Evolutionary conservation across 805 yeast species (phyloP), one percentile per base, ranked within the genome.

Genomic region (Ogataea henricii): DNA sequence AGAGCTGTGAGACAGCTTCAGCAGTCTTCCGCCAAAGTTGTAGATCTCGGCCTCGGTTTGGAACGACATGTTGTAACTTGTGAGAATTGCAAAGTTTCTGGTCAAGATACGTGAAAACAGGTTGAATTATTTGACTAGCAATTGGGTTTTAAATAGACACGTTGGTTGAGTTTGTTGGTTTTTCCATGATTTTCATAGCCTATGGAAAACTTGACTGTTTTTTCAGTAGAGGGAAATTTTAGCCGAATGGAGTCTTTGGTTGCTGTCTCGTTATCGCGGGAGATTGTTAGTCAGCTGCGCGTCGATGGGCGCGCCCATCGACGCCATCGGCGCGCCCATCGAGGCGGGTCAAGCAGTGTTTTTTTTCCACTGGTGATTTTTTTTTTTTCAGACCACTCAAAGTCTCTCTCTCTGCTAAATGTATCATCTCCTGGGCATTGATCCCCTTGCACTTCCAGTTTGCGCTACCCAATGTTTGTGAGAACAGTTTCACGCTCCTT

Each of bases 1-100:
- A 4, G 97, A 89, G 21, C 79, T 75, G 65, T 92, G 99, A 22
- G 83, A 68, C 34, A 91, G 71, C 67, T 92, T 92, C 57, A 80
- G 66, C 17, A 92, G 72, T 63, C 77, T 76, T 29, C 99, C 99
- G 2, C 85, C 89, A 60, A 84, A 86, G 52, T 79, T 78, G 56
- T 71, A 64, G 54, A 86, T 82, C 50, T 77, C 79, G 20, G 80
- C 73, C 23, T 74, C 73, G 13, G 73, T 71, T 35, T 68, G 76
- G 60, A 85, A 79, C 7, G 81, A 56, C 82, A 77, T 78, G 39
- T n/a, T 22, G 25, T 22, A 22, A n/a, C 8, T 22, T 22, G 16
- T n/a, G 17, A n/a, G 18, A n/a, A 13, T 30, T 30, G 18, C 4
- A 30, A n/a, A 13, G 34, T 6, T 30, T 30, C 10, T 9, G 12